These are phyloP conservation scores for Dryas alaskensis DNA, from an alignment of 306 rosid genomes.

Conservation along the genomic window DNA sequence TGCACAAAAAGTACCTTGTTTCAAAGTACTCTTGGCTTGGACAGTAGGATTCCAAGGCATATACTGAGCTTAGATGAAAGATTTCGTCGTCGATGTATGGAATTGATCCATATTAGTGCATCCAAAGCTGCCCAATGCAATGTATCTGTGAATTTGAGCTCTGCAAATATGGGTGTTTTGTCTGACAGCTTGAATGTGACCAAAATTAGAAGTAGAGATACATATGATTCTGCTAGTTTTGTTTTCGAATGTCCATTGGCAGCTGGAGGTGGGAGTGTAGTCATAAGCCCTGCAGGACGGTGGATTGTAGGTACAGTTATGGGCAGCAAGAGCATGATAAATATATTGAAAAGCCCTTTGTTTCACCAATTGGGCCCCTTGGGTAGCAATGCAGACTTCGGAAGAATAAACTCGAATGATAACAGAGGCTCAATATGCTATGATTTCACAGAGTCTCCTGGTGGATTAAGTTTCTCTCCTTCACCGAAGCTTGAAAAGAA, in stretches of 20 bases:
- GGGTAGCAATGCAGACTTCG: slow-evolving; percentile 39
- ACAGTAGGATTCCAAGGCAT: slow-evolving; percentile 67
- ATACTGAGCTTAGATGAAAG: slow-evolving; percentile 80
- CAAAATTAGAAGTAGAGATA: slow-evolving; percentile 29
- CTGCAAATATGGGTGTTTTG: slow-evolving; percentile 37
- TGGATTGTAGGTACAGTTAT: slow-evolving; percentile 71
- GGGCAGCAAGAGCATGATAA: slow-evolving; percentile 88
- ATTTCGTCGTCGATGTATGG: slow-evolving; percentile 74
- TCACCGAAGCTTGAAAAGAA: slow-evolving; percentile 38
- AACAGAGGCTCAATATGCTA: slow-evolving; percentile 44
- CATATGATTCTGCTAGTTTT: slow-evolving; percentile 37
- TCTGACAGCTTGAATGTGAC: slow-evolving; percentile 41
- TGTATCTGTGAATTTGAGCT: slow-evolving; percentile 41
- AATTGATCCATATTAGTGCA: slow-evolving; percentile 60
- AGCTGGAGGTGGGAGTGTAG: slow-evolving; percentile 29
- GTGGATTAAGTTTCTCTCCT: slow-evolving; percentile 41
- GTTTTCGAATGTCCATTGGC: slow-evolving; percentile 34
- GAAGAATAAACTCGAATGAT: slow-evolving; percentile 44
- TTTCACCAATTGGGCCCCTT: slow-evolving; percentile 49
- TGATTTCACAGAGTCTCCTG: slow-evolving; percentile 47
- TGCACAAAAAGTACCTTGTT: slow-evolving; percentile 44
- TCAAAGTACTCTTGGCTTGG: slow-evolving; percentile 47
- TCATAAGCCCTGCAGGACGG: slow-evolving; percentile 34
- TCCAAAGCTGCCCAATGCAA: slow-evolving; percentile 56
- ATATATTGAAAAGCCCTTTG: slow-evolving; percentile 69